phyloP scores from a whole-genome alignment of 73 alveolate species.

The Durusdinium trenchii region DNA sequence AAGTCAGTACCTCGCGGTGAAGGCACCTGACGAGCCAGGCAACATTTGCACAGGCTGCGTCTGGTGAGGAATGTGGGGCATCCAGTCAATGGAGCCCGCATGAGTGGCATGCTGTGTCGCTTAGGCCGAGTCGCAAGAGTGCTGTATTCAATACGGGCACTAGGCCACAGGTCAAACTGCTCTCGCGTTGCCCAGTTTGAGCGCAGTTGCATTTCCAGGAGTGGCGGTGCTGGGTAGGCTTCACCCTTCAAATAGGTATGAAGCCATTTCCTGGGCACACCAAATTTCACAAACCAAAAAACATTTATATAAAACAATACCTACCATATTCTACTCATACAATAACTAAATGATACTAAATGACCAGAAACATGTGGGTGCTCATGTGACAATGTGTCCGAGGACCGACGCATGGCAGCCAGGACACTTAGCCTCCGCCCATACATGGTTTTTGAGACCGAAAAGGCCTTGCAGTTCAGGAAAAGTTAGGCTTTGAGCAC shows the following conservation, averaged over 20 bases:
- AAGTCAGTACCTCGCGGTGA: slow-evolving; percentile 39
- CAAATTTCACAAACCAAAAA: background rate
- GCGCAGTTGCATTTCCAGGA: slow-evolving; percentile 77
- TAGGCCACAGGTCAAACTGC: slow-evolving; percentile 81
- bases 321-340: background rate
- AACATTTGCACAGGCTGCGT: too few species aligned
- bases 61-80: too few species aligned
- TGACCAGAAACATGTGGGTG: too few species aligned
- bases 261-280: slow-evolving; percentile 73
- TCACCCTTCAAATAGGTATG: slow-evolving; percentile 38
- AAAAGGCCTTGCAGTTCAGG: slow-evolving; percentile 49
- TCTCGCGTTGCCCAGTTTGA: slow-evolving; percentile 35
- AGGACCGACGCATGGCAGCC: background rate
- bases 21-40: too few species aligned
- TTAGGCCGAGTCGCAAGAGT: background rate
- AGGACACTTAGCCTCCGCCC: slow-evolving; percentile 68
- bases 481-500: too few species aligned
- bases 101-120: too few species aligned
- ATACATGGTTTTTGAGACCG: slow-evolving; percentile 57
- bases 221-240: slow-evolving; percentile 51
- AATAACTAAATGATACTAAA: background rate
- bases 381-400: too few species aligned
- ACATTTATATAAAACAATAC: background rate
- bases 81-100: too few species aligned
- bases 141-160: slow-evolving; percentile 42